Evolutionary conservation across 192 early-diverging fungal species (phyloP), one percentile per base, ranked within the genome.

Genomic region (Coemansia nantahalensis): DNA sequence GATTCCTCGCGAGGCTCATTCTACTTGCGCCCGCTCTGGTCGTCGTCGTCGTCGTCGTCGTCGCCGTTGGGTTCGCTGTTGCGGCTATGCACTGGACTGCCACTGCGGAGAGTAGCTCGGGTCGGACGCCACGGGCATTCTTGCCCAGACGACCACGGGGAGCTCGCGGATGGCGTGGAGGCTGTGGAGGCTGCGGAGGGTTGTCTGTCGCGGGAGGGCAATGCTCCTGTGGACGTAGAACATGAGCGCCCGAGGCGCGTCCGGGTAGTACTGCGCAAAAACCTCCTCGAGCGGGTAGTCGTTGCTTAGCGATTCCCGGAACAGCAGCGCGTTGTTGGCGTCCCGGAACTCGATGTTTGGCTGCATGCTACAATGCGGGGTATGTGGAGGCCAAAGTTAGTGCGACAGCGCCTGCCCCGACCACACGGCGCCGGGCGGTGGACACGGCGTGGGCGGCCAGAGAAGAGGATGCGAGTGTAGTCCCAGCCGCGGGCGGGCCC

Each of bases 331-430:
- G 39, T 68, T 47, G 8, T 56, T 15, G 13, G 71, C 65, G 48
- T 75, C 71, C 24, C 71, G 64, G 35, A 75, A 75, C 54, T 75
- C 71, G 26, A 75, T 46, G 30, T 68, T 75, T 15, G 47, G 42
- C 18, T 35, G 17, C 45, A 55, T 57, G 23, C 69, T 61, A 65
- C 30, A 30, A 24, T n/a, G 30, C 23, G 14, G 26, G 19, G 26
- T 28, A 28, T 28, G 26, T 28, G 35, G 15, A 6, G 35, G 35
- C 4, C 12, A 36, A 3, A 12, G 35, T 11, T 36, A 15, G 15
- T 12, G 3, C 35, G 12, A 12, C 32, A 8, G 32, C 11, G 32
- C 11, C 7, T 33, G 11, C 7, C 5, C n/a, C n/a, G n/a, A n/a
- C n/a, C n/a, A n/a, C n/a, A n/a, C n/a, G n/a, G n/a, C n/a, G n/a